Evolutionary conservation across 2,329 filamentous ascomycete species (phyloP).

Genomic region (Botrytis galanthina): DNA sequence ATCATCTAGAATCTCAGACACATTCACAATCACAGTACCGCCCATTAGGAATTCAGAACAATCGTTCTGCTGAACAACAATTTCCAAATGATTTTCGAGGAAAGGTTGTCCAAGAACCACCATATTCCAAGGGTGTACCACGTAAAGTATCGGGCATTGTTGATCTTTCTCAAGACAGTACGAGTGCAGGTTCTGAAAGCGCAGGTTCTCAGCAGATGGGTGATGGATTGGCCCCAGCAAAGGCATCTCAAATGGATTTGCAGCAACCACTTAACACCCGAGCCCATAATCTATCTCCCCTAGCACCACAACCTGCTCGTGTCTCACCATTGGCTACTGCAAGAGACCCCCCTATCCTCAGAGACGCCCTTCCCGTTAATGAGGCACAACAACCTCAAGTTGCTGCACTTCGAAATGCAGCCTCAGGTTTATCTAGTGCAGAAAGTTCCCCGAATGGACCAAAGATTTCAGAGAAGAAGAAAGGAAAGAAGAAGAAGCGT

Average conservation of each 20-base stretch:
- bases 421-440: slow-evolving; percentile 51
- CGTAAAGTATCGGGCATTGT: slow-evolving; percentile 19
- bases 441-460: slow-evolving; percentile 56
- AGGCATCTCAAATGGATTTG: slow-evolving; percentile 40
- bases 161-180: slow-evolving; percentile 21
- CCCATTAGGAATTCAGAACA: slow-evolving; percentile 8
- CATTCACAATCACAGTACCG: slow-evolving; percentile 27
- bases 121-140: background rate
- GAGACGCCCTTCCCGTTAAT: slow-evolving; percentile 31
- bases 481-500: slow-evolving; percentile 55
- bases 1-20: slow-evolving; percentile 30
- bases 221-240: slow-evolving; percentile 40
- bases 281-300: slow-evolving; percentile 69
- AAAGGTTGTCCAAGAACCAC: slow-evolving; percentile 3
- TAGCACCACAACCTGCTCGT: slow-evolving; percentile 74
- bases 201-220: slow-evolving; percentile 35
- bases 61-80: slow-evolving; percentile 11
- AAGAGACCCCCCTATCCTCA: slow-evolving; percentile 38
- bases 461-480: slow-evolving; percentile 50
- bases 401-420: slow-evolving; percentile 51
- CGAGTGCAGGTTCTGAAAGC: slow-evolving; percentile 9
- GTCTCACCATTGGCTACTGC: slow-evolving; percentile 57
- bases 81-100: slow-evolving; percentile 9
- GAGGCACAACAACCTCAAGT: slow-evolving; percentile 51
- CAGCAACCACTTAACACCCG: slow-evolving; percentile 47